These are phyloP conservation scores for Sequoiadendron giganteum DNA, from an alignment of 75 land plant genomes.

Conservation along the genomic window DNA sequence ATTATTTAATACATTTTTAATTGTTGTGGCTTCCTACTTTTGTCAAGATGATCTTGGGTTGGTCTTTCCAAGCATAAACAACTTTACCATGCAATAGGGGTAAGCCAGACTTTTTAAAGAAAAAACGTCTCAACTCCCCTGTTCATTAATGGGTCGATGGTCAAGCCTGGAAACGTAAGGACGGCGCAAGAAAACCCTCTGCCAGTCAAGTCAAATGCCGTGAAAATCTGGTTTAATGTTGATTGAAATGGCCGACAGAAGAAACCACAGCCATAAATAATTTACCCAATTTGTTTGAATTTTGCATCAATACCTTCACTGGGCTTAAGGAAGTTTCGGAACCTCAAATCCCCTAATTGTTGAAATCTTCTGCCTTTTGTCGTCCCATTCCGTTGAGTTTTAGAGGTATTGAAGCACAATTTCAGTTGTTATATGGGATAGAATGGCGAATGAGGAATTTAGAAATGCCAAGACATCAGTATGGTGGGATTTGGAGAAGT, in stretches of 20 bases:
- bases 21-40: too few species aligned
- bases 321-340: neutral
- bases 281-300: neutral
- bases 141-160: too few species aligned
- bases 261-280: neutral
- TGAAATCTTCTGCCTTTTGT: neutral
- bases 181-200: too few species aligned
- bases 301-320: neutral
- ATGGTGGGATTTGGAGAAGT: constrained; percentile 93
- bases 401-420: neutral
- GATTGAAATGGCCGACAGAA: neutral
- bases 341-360: neutral
- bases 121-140: too few species aligned
- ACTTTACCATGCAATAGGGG: too few species aligned
- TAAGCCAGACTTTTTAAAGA: too few species aligned
- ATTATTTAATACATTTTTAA: too few species aligned
- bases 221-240: neutral
- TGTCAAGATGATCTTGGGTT: too few species aligned
- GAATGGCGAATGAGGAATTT: constrained; percentile 30
- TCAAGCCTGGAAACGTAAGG: too few species aligned
- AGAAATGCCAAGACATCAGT: constrained; percentile 60
- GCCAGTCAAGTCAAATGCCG: neutral
- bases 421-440: neutral
- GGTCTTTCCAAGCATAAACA: too few species aligned
- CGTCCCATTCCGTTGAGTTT: too few species aligned